A percentile compares a stretch with the other conserved stretches of the same genome.
Conservation (phyloP, 352 stramenopile genomes). For the Pythium plurisporium region DNA sequence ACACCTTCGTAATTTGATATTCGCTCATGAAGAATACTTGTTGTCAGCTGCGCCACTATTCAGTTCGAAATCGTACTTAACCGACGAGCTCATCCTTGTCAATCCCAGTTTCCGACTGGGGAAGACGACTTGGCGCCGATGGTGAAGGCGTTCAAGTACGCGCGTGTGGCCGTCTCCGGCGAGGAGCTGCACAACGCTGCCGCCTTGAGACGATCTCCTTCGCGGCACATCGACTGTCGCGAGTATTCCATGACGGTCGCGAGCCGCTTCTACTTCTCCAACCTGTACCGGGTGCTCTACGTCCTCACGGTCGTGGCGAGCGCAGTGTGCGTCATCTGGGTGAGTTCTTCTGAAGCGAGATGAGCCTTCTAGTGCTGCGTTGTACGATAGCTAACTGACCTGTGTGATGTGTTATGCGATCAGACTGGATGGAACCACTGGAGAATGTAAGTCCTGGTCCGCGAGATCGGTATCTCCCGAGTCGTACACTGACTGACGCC, state of each 20-base stretch:
- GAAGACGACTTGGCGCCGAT: conserved; percentile 4
- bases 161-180: conserved; percentile 12
- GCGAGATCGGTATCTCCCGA: not conserved
- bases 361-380: not conserved
- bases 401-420: not conserved
- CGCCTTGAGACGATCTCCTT: not conserved
- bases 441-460: conserved; percentile 45
- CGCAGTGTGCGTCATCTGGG: conserved; percentile 68
- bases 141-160: conserved; percentile 18
- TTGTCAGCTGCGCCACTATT: not conserved
- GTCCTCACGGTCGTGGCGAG: conserved; percentile 77
- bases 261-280: conserved; percentile 82
- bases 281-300: conserved; percentile 70
- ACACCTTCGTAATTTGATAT: too few relatives aligned
- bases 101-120: too few relatives aligned
- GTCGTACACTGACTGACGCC: not conserved
- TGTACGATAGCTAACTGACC: not conserved
- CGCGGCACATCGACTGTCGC: conserved; percentile 43
- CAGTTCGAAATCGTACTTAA: conserved; percentile 11
- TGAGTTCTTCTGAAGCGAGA: too few relatives aligned
- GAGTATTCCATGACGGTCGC: conserved; percentile 73
- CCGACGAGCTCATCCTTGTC: not conserved
- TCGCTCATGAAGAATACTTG: not conserved
- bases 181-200: not conserved
- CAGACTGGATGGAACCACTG: conserved; percentile 72